Conservation (phyloP, 2,329 filamentous ascomycete genomes). For the Chaetomiaceae sp. region DNA sequence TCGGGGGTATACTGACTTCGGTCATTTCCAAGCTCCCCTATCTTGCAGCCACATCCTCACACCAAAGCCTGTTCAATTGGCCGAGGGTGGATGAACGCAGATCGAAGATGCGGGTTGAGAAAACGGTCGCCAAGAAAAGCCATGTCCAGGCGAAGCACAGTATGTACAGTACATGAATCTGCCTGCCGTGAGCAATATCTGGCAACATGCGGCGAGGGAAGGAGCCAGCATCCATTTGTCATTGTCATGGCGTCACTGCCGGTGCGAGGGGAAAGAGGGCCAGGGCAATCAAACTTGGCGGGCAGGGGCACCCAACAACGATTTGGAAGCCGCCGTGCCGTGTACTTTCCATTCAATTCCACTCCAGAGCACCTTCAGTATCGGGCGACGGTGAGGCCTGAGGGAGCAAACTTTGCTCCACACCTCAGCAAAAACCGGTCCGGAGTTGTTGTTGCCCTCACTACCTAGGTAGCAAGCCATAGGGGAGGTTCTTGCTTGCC, state of each 20-base stretch:
- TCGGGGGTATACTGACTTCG: neutral
- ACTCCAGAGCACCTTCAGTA: no score
- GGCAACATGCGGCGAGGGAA: neutral
- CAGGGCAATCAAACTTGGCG: neutral
- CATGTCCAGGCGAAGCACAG: slow-evolving; percentile 12
- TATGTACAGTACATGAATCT: no score
- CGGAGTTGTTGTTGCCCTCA: no score
- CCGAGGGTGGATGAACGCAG: neutral
- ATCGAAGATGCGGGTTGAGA: neutral
- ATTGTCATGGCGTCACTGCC: slow-evolving; percentile 6
- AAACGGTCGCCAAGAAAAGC: slow-evolving; percentile 3
- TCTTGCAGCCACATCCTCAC: neutral
- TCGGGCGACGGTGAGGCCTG: no score
- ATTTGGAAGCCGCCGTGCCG: no score
- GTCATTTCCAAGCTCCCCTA: neutral
- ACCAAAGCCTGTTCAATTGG: slow-evolving; percentile 1
- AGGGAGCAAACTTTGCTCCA: no score
- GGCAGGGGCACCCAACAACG: neutral
- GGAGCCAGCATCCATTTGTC: neutral
- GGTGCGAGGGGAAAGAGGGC: neutral
- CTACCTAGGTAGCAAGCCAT: no score
- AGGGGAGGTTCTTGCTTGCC: no score
- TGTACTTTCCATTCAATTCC: no score
- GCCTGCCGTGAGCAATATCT: neutral
- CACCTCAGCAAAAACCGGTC: no score